Percentiles rank a stretch among this genome's conserved stretches.
phyloP scores from a whole-genome alignment of 78 protist species.

The Salpingoeca rosetta region DNA sequence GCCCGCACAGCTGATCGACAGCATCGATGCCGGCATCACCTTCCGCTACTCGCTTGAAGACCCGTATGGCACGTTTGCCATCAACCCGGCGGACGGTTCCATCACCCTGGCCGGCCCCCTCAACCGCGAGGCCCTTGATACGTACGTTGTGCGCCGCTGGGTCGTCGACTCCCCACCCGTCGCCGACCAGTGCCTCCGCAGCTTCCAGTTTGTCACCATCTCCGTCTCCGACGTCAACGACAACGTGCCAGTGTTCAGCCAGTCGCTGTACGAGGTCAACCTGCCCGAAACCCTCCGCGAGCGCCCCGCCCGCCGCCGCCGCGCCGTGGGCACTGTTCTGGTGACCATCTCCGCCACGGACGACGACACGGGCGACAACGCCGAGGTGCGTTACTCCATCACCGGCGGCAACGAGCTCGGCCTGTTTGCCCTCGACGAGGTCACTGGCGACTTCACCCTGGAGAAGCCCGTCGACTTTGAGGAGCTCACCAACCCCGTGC shows the following conservation, averaged over 20 bases:
- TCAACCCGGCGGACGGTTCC: not conserved
- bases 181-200: not conserved
- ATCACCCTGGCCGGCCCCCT: not conserved
- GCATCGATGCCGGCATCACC: not conserved
- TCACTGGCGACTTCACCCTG: not conserved
- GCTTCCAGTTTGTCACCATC: not conserved
- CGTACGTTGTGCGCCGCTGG: not conserved
- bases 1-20: not conserved
- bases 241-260: not conserved
- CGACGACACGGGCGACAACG: not conserved
- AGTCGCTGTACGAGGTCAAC: not conserved
- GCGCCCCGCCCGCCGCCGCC: not conserved
- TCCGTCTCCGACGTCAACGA: not conserved
- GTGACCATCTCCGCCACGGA: not conserved
- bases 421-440: not conserved
- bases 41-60: not conserved
- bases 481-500: not conserved
- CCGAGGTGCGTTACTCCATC: not conserved
- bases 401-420: not conserved
- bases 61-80: too few relatives aligned
- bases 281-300: not conserved
- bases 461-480: not conserved
- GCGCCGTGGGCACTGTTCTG: not conserved
- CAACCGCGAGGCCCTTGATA: not conserved
- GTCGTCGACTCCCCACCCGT: not conserved